Base-by-base conservation (phyloP, 1,139 yeast genomes). In the Scheffersomyces lignicola region DNA sequence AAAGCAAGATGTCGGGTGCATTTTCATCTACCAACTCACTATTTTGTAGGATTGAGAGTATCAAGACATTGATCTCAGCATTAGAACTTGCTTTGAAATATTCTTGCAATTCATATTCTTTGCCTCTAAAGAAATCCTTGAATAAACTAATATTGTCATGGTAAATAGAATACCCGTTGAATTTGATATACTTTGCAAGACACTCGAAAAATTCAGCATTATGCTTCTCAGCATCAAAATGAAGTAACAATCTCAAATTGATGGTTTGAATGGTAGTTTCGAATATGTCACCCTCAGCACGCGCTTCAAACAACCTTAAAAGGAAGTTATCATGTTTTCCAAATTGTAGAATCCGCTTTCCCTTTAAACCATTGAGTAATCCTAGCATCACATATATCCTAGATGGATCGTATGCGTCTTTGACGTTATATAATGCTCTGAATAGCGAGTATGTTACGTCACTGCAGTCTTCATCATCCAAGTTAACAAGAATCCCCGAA, bases 381-480 rank as follows among this genome's bases (percentile, higher is more conserved):
- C 95, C 95, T 21, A 65, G 58, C 1, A 79, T 51, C 3, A 83
- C 59, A 46, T 78, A 83, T 2, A 84, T 70, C 52, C 88, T 74
- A 0, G 92, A 78, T 1, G 90, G 87, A 43, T 81, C 95, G 58
- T 78, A 88, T 0, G 81, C 60, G 7, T 74, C 71, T 33, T 75
- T 72, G 17, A 68, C 54, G 4, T 66, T 68, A 20, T 61, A 67
- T 32, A 85, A 54, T 1, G 78, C 70, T 7, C 56, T 57, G 31
- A 84, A 54, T 5, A 81, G 48, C 2, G 72, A 45, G 18, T 34
- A 37, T 3, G 47, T 44, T 9, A 58, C 41, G 7, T 22, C 31
- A 8, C 45, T 48, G 2, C 52, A 37, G 4, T 66, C 63, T 7
- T 56, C 51, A 1, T 59, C 58, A 2, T 56, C 50, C 32, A 74